A percentile compares a stretch with the other conserved stretches of the same genome.
These are phyloP conservation scores for Candida frijolesensis DNA, from an alignment of 1,139 yeast genomes.

Conservation along the genomic window DNA sequence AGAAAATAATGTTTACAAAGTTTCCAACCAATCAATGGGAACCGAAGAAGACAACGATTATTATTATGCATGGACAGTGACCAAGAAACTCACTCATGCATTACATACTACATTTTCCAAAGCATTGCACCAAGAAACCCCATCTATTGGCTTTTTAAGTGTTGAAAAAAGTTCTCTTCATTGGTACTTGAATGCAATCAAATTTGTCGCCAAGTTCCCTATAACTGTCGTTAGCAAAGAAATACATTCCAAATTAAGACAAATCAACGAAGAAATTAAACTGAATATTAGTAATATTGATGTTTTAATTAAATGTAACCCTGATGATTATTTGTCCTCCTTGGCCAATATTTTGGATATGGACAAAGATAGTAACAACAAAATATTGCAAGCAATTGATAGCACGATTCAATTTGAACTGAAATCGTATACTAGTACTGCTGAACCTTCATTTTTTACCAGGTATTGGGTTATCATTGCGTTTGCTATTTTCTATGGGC, in stretches of 20 bases:
- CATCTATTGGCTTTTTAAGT: conserved; percentile 15
- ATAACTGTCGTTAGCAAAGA: conserved; percentile 25
- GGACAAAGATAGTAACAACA: conserved; percentile 15
- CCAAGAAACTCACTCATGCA: conserved; percentile 8
- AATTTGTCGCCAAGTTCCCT: conserved; percentile 19
- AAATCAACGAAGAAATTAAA: conserved; percentile 23
- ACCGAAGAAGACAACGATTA: conserved; percentile 22
- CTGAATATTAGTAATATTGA: conserved; percentile 27
- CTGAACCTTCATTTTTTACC: conserved; percentile 49
- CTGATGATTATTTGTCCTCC: conserved; percentile 13
- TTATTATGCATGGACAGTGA: conserved; percentile 13
- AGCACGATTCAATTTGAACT: conserved; percentile 14
- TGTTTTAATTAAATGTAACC: conserved; percentile 21
- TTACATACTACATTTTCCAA: conserved; percentile 10
- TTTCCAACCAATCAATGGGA: conserved; percentile 9
- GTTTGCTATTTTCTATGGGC: conserved; percentile 49
- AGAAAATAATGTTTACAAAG: conserved; percentile 5
- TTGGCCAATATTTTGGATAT: conserved; percentile 16
- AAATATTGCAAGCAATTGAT: conserved; percentile 9
- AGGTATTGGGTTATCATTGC: conserved; percentile 71
- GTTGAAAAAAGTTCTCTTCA: conserved; percentile 3
- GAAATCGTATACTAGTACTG: conserved; percentile 19
- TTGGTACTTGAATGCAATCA: conserved; percentile 13
- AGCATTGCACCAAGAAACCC: conserved; percentile 14
- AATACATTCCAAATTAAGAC: conserved; percentile 21